Conservation (phyloP, 2,329 filamentous ascomycete genomes). For the Sporothrix variecibatus region DNA sequence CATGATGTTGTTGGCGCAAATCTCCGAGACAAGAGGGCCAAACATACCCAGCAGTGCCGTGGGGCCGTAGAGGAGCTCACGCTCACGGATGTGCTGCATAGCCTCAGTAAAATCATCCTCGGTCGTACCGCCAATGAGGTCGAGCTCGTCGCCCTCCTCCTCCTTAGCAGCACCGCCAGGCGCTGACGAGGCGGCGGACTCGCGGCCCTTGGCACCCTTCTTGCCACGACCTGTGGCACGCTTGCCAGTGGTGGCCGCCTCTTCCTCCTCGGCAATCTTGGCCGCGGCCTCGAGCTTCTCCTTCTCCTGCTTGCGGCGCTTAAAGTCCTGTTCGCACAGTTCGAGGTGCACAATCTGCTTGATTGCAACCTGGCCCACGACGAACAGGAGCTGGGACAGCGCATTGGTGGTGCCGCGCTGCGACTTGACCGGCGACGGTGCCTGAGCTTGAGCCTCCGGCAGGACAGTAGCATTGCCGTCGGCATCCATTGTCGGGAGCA, state of each 20-base stretch:
- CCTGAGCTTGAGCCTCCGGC: slow-evolving; percentile 49
- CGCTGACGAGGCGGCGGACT: slow-evolving; percentile 24
- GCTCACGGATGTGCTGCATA: slow-evolving; percentile 80
- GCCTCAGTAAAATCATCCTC: slow-evolving; percentile 92
- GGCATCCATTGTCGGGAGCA: slow-evolving; percentile 33
- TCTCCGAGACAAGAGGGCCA: slow-evolving; percentile 86
- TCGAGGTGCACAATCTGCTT: slow-evolving; percentile 99
- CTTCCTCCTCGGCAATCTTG: slow-evolving; percentile 45
- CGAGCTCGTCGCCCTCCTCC: slow-evolving; percentile 80
- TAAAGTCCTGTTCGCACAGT: slow-evolving; percentile 96
- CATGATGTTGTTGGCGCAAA: slow-evolving; percentile 90
- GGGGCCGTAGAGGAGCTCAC: slow-evolving; percentile 79
- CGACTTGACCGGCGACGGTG: neutral
- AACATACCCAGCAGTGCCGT: slow-evolving; percentile 86
- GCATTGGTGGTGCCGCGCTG: slow-evolving; percentile 39
- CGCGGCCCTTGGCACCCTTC: slow-evolving; percentile 29
- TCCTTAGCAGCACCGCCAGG: slow-evolving; percentile 51
- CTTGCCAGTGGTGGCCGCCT: slow-evolving; percentile 25
- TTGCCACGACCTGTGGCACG: slow-evolving; percentile 36
- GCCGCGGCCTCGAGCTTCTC: slow-evolving; percentile 63
- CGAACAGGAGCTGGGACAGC: slow-evolving; percentile 88
- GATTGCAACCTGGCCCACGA: slow-evolving; percentile 94
- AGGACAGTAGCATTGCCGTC: slow-evolving; percentile 45
- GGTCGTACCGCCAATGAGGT: slow-evolving; percentile 93
- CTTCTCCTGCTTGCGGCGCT: slow-evolving; percentile 88